Conservation (phyloP, 805 yeast genomes). For the Priceomyces medius region DNA sequence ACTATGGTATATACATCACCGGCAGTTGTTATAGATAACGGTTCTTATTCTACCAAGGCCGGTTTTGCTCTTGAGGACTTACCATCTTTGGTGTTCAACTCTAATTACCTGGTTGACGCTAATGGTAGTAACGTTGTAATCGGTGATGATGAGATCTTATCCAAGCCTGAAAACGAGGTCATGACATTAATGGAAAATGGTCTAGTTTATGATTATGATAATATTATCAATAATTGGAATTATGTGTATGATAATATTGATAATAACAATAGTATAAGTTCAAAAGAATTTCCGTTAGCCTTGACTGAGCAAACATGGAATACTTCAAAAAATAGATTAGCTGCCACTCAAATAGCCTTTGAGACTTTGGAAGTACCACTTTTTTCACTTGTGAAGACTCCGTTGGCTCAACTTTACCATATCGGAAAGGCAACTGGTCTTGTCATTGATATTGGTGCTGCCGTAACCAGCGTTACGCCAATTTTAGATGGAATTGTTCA, state of each 20-base stretch:
- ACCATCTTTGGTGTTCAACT: constrained; percentile 58
- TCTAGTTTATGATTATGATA: constrained; percentile 69
- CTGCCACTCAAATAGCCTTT: constrained; percentile 70
- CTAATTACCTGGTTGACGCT: constrained; percentile 48
- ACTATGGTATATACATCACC: constrained; percentile 35
- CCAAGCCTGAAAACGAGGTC: constrained; percentile 45
- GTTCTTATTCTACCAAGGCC: constrained; percentile 62
- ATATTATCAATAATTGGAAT: constrained; percentile 64
- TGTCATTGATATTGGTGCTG: constrained; percentile 77
- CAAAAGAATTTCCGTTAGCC: constrained; percentile 65
- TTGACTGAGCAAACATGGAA: constrained; percentile 71
- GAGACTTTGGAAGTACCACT: constrained; percentile 74
- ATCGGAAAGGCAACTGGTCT: constrained; percentile 75
- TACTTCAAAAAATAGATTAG: constrained; percentile 52
- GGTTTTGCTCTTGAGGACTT: constrained; percentile 66
- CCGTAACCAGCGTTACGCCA: constrained; percentile 71
- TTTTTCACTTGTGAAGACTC: constrained; percentile 71
- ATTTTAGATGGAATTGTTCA: constrained; percentile 72
- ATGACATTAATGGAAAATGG: constrained; percentile 66
- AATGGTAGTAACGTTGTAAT: constrained; percentile 29
- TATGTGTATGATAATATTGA: constrained; percentile 55
- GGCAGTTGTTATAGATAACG: constrained; percentile 71
- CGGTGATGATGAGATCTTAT: constrained; percentile 49
- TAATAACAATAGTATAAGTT: constrained; percentile 39
- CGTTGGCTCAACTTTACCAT: constrained; percentile 76